phyloP scores from a whole-genome alignment of 2,329 filamentous ascomycete genomes.

The Helotiales sp. region DNA sequence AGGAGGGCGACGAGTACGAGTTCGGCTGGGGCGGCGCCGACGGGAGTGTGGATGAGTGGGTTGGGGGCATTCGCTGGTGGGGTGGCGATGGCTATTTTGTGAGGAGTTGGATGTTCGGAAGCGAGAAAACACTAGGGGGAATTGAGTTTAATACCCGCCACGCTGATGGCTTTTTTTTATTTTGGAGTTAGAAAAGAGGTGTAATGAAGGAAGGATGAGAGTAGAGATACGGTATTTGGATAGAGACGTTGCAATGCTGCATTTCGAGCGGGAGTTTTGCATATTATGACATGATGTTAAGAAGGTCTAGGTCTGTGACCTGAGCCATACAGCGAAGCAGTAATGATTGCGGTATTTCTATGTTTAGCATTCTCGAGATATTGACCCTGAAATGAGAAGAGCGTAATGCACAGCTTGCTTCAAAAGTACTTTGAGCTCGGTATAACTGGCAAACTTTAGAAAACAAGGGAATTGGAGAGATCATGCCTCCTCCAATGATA shows the following conservation, averaged over 20 bases:
- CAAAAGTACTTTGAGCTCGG: too few relatives aligned
- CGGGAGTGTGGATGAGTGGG: neutral
- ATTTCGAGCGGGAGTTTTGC: neutral
- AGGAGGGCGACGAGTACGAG: constrained; percentile 6
- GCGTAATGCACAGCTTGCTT: too few relatives aligned
- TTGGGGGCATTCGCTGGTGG: constrained; percentile 14
- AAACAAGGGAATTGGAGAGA: neutral
- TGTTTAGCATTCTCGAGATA: neutral
- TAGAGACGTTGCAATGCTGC: neutral
- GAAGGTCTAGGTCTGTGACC: neutral
- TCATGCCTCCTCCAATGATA: too few relatives aligned
- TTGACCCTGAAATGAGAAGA: too few relatives aligned
- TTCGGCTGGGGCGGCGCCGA: constrained; percentile 9
- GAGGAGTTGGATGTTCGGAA: neutral
- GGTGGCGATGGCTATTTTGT: constrained; percentile 5
- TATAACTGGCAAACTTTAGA: neutral
- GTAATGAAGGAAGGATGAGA: neutral
- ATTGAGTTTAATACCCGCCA: neutral
- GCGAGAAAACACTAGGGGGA: neutral
- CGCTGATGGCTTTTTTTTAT: neutral
- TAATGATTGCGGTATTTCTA: too few relatives aligned
- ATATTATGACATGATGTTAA: neutral
- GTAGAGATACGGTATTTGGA: too few relatives aligned
- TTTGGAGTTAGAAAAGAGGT: neutral
- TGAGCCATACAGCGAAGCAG: neutral